These are phyloP conservation scores for Huntiella omanensis DNA, from an alignment of 2,329 filamentous ascomycete genomes.

Conservation along the genomic window DNA sequence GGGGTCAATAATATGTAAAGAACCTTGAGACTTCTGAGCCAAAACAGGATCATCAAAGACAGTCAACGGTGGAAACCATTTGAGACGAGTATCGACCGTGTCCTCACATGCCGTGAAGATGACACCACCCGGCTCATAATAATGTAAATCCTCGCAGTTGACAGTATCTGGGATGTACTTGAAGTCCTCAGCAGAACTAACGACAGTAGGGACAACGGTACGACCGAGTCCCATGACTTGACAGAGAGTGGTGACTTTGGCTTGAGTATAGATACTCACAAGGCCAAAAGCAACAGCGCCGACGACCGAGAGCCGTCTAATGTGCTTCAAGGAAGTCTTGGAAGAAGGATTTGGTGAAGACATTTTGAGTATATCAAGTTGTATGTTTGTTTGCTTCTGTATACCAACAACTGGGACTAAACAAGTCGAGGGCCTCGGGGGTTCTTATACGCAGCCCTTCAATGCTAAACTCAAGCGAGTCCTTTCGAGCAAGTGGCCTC, in stretches of 20 bases:
- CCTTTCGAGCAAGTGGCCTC: too few relatives aligned
- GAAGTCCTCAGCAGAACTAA: constrained; percentile 17
- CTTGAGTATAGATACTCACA: too few relatives aligned
- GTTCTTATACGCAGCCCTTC: too few relatives aligned
- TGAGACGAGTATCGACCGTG: constrained; percentile 20
- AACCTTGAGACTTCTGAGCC: constrained; percentile 21
- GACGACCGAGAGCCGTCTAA: too few relatives aligned
- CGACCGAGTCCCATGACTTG: constrained; percentile 17
- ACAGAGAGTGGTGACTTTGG: neutral
- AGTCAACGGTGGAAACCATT: constrained; percentile 33
- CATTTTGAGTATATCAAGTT: too few relatives aligned
- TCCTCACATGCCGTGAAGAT: constrained; percentile 41
- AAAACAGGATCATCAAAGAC: constrained; percentile 23
- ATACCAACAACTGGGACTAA: too few relatives aligned
- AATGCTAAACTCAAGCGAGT: too few relatives aligned
- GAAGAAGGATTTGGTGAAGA: too few relatives aligned
- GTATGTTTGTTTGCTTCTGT: too few relatives aligned
- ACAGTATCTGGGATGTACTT: constrained; percentile 30
- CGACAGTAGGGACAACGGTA: constrained; percentile 12
- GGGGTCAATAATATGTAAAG: constrained; percentile 34
- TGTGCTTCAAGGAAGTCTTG: too few relatives aligned
- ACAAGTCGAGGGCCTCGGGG: too few relatives aligned
- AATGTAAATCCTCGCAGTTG: constrained; percentile 42
- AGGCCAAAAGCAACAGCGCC: too few relatives aligned
- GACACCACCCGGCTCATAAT: constrained; percentile 26